Evolutionary conservation across 2,329 filamentous ascomycete species (phyloP).

Genomic region (Mycosphaerella sp.): DNA sequence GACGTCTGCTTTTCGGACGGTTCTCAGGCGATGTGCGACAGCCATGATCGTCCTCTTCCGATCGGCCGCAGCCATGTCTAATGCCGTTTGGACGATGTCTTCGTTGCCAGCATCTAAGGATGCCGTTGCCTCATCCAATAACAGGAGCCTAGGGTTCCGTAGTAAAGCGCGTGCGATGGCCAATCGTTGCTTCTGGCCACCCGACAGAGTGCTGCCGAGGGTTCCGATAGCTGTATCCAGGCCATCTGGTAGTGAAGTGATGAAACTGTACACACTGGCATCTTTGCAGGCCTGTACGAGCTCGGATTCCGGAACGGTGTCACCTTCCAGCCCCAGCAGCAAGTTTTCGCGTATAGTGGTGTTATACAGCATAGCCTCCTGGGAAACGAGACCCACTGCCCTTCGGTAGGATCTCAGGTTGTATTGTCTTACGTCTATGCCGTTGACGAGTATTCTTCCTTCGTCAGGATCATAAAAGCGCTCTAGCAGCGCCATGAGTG

Average conservation of each 20-base stretch:
- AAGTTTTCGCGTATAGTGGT: neutral
- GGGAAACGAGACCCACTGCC: neutral
- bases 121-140: no score
- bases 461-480: constrained; percentile 1
- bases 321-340: neutral
- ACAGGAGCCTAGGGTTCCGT: no score
- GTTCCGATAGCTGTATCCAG: constrained; percentile 45
- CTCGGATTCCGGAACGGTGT: neutral
- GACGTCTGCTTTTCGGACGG: no score
- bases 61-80: no score
- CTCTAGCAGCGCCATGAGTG: constrained; percentile 37
- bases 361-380: neutral
- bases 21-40: no score
- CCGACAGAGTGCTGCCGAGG: constrained; percentile 27
- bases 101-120: no score
- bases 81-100: no score
- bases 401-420: neutral
- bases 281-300: neutral
- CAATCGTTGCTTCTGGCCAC: constrained; percentile 40
- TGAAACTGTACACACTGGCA: constrained; percentile 38
- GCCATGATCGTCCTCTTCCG: no score
- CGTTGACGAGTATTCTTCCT: neutral
- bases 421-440: neutral
- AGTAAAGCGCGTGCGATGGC: constrained; percentile 36
- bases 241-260: constrained; percentile 46